Evolutionary conservation across 2,329 filamentous ascomycete genomes (phyloP).

Genomic region (Ceratocystis lukuohia): DNA sequence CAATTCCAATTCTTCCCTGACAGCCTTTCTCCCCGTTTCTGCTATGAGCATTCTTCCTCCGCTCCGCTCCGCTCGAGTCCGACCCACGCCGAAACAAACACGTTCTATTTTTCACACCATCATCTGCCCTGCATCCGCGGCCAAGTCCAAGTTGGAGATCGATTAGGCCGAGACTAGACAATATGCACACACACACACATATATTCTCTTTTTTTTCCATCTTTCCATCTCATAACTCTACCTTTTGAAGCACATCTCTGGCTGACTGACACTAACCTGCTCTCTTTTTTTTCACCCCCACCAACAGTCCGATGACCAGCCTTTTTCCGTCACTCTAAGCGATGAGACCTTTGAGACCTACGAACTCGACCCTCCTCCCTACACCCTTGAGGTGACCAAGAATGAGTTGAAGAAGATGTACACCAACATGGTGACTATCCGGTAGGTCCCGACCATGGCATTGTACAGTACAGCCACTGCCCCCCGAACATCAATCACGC

Average conservation of each 20-base stretch:
- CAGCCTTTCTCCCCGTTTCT: too few relatives aligned
- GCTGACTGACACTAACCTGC: neutral
- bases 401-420: constrained; percentile 98
- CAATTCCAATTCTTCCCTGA: neutral
- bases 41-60: neutral
- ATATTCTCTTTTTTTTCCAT: neutral
- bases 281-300: constrained; percentile 2
- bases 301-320: constrained; percentile 75
- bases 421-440: constrained; percentile 86
- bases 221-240: too few relatives aligned
- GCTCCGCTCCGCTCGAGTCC: neutral
- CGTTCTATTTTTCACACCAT: neutral
- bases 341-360: constrained; percentile 99
- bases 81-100: neutral
- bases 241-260: constrained; percentile 12
- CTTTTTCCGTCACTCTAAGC: constrained; percentile 81
- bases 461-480: neutral
- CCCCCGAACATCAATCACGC: neutral
- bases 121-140: neutral
- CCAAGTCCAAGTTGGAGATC: neutral
- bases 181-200: neutral
- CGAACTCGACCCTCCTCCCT: constrained; percentile 89
- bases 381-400: constrained; percentile 89
- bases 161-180: neutral
- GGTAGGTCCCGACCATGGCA: constrained; percentile 40